These are phyloP conservation scores for Alnus rubra DNA, from an alignment of 306 rosid genomes.

Conservation along the genomic window DNA sequence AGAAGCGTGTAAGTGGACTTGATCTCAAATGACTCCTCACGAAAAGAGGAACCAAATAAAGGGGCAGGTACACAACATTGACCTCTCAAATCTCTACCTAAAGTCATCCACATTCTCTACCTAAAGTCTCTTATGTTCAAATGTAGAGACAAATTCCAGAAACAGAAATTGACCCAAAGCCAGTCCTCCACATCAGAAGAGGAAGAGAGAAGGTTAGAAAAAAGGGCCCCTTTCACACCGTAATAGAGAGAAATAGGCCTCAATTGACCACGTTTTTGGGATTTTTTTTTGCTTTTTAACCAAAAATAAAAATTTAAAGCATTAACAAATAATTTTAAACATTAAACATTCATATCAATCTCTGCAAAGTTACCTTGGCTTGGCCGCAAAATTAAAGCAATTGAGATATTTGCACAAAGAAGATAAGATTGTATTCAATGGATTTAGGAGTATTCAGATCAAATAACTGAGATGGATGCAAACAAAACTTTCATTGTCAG, in stretches of 20 bases:
- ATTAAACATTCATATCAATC: neutral
- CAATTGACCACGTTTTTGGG: too few species aligned
- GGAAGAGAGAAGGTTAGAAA: neutral
- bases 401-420: neutral
- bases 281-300: too few species aligned
- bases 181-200: neutral
- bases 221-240: neutral
- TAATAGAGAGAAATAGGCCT: neutral
- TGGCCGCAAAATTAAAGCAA: neutral
- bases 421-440: neutral
- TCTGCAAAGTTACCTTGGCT: conserved; percentile 2
- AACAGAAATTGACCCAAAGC: conserved; percentile 6
- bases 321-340: neutral
- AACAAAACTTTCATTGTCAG: neutral
- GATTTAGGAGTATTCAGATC: neutral
- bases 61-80: neutral
- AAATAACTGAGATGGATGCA: conserved; percentile 8
- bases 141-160: neutral
- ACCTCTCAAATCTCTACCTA: neutral
- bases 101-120: neutral
- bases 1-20: neutral
- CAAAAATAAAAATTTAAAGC: too few species aligned
- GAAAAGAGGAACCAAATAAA: neutral
- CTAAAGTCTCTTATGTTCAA: neutral
- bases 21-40: neutral